phyloP scores from a whole-genome alignment of 495 filamentous ascomycete species.

The Aspergillus campestris region DNA sequence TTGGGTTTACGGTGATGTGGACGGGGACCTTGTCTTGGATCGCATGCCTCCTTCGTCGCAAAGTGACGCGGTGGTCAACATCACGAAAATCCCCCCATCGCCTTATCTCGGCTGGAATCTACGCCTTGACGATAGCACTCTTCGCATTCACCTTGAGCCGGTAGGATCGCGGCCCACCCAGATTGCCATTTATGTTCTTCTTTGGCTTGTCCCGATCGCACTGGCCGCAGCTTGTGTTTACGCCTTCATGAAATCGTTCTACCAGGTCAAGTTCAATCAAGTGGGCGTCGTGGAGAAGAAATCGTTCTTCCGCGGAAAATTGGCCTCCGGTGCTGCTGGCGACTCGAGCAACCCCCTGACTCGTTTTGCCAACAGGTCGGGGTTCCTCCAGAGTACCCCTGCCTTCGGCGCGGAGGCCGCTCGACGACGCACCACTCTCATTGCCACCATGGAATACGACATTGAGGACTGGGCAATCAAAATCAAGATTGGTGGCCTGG shows the following conservation, averaged over 20 bases:
- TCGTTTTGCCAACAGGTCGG: slow-evolving; percentile 34
- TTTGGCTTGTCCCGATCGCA: slow-evolving; percentile 47
- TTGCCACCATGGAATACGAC: slow-evolving; percentile 68
- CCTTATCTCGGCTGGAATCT: slow-evolving; percentile 52
- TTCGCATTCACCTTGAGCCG: slow-evolving; percentile 45
- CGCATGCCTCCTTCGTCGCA: slow-evolving; percentile 56
- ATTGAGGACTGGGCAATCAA: slow-evolving; percentile 66
- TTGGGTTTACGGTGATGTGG: slow-evolving; percentile 51
- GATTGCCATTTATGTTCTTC: slow-evolving; percentile 48
- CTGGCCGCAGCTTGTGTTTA: slow-evolving; percentile 44
- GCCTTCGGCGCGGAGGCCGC: slow-evolving; percentile 37
- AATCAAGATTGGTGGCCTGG: slow-evolving; percentile 66
- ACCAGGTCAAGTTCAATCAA: slow-evolving; percentile 64
- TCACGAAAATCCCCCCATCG: slow-evolving; percentile 46
- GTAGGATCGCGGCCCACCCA: slow-evolving; percentile 48
- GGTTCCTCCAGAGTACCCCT: slow-evolving; percentile 36
- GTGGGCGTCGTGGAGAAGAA: slow-evolving; percentile 49
- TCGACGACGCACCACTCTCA: slow-evolving; percentile 47
- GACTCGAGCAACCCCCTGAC: slow-evolving; percentile 22
- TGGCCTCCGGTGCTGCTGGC: slow-evolving; percentile 12
- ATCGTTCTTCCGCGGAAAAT: slow-evolving; percentile 25
- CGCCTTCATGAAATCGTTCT: slow-evolving; percentile 58
- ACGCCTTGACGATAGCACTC: slow-evolving; percentile 45
- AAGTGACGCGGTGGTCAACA: slow-evolving; percentile 47
- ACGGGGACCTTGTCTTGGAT: slow-evolving; percentile 54